Conservation (phyloP, 768 basidiomycete genomes). For the Panellus pusillus region DNA sequence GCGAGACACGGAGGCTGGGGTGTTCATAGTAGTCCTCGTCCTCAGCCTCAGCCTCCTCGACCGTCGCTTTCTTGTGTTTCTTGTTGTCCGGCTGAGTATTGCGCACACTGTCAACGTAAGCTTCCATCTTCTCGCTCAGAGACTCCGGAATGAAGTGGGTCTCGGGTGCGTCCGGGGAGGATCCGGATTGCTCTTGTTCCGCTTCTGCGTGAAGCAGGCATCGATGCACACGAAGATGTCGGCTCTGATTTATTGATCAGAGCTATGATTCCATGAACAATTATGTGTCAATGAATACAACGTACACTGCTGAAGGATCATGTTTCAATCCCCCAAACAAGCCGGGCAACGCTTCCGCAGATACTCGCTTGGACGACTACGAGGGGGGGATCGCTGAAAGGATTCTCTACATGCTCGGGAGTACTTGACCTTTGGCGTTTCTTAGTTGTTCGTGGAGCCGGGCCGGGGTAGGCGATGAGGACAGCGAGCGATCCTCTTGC, state of each 20-base stretch:
- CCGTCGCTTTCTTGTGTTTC: neutral
- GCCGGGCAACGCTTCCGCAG: slow-evolving; percentile 18
- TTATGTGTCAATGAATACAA: too few relatives aligned
- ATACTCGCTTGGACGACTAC: slow-evolving; percentile 20
- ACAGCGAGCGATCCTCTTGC: too few relatives aligned
- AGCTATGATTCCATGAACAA: too few relatives aligned
- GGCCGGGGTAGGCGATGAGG: neutral
- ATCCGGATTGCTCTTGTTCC: slow-evolving; percentile 16
- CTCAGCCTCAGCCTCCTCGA: neutral
- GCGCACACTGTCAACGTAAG: slow-evolving; percentile 17
- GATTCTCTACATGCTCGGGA: slow-evolving; percentile 12
- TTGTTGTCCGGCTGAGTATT: neutral
- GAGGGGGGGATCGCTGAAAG: neutral
- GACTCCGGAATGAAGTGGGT: slow-evolving; percentile 24
- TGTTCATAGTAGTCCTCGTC: slow-evolving; percentile 22
- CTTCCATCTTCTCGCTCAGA: slow-evolving; percentile 23
- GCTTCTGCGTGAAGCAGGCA: slow-evolving; percentile 32
- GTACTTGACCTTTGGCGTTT: neutral
- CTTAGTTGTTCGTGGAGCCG: neutral
- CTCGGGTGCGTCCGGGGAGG: slow-evolving; percentile 21
- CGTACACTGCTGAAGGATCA: neutral
- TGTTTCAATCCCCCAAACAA: slow-evolving; percentile 18
- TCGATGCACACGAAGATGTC: neutral
- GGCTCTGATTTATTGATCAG: too few relatives aligned
- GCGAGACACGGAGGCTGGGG: slow-evolving; percentile 26